Base-by-base conservation (phyloP, 257 asterid species). In the Echites panduratus region DNA sequence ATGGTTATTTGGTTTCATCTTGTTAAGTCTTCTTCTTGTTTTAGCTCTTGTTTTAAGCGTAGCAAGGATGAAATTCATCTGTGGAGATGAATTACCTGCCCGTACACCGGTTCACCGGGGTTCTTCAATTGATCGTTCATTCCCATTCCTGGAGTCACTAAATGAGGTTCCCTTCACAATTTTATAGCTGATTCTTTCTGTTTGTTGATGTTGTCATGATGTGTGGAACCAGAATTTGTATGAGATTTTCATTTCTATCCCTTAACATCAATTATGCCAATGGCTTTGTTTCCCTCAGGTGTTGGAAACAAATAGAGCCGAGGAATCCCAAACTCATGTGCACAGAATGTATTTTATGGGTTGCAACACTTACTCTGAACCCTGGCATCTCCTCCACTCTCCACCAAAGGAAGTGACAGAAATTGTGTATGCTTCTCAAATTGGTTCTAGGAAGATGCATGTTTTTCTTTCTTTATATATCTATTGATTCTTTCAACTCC, bases 321-420 rank as follows among this genome's bases (percentile, higher is more conserved):
- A 92, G 84, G 96, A 88, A 79, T 92, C 98, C 16, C 81, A 84
- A 74, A 85, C 87, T 76, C 98, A 92, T 70, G 92, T 92, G 71
- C 96, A 92, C 74, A 90, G 98, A 75, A 88, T 92, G 98, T 85
- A 82, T 84, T 89, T 89, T 75, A 80, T 82, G 79, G 98, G 97
- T 66, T 85, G 90, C 73, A 92, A 92, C 82, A 89, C 96, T 74
- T 92, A 88, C 75, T 75, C 88, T 76, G 93, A 92, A 70, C 98
- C 98, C 35, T 92, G 96, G 96, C 93, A 88, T 82, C 92, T 92
- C 75, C 85, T 85, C 68, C 92, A 92, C 82, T 89, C 93, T 75
- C 98, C 98, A 69, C 96, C 98, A 11, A 87, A 89, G 85, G 96
- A 89, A 87, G 86, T 92, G 70, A 83, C 80, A 79, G 89, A 89